Evolutionary conservation across 169 alveolate genomes (phyloP).

Genomic region (Babesia ovis): DNA sequence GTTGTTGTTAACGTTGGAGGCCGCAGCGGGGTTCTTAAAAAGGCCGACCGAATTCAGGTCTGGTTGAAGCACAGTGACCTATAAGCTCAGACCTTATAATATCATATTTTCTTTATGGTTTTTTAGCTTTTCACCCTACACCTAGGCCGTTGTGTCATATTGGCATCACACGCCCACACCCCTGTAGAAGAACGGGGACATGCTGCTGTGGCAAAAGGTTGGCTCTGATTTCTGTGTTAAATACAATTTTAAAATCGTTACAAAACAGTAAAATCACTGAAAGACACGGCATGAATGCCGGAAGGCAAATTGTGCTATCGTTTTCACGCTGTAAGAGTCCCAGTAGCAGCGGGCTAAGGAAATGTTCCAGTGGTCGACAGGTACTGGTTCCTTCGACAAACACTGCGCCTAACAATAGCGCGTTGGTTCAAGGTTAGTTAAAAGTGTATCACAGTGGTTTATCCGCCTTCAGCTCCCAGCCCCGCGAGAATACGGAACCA

Average conservation of each 20-base stretch:
- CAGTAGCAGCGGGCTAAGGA: neutral
- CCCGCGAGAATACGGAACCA: neutral
- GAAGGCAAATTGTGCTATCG: neutral
- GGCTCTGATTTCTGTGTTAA: neutral
- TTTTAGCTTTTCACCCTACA: neutral
- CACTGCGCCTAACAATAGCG: neutral
- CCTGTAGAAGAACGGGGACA: neutral
- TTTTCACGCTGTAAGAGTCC: neutral
- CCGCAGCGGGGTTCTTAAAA: neutral
- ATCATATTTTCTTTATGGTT: neutral
- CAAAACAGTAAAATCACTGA: neutral
- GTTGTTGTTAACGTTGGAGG: neutral
- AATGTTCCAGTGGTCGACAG: neutral
- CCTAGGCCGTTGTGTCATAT: neutral
- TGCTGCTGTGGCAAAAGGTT: neutral
- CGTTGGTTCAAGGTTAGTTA: neutral
- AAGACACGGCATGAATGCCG: conserved; percentile 1
- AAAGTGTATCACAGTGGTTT: neutral
- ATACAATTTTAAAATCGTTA: too few relatives aligned
- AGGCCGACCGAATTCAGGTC: too few relatives aligned
- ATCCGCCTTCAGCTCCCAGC: neutral
- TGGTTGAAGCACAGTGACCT: neutral
- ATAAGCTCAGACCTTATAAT: neutral
- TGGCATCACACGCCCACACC: neutral
- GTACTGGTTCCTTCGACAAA: neutral